Percentiles rank a stretch among this genome's conserved stretches.
Evolutionary conservation across 495 filamentous ascomycete genomes (phyloP).

Genomic region (Penicillium mononematosum): DNA sequence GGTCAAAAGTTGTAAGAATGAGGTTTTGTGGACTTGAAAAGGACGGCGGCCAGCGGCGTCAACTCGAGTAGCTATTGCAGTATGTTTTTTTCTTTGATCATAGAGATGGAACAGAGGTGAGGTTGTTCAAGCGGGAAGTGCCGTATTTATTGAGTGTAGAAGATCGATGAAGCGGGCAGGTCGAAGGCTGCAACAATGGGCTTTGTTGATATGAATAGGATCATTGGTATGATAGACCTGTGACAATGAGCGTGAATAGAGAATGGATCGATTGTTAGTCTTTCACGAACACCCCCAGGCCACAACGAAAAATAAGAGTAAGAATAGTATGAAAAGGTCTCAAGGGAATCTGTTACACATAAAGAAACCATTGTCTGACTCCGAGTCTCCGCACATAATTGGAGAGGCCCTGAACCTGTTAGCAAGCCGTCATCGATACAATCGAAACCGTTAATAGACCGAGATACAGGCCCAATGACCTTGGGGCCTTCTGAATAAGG

Average conservation of each 20-base stretch:
- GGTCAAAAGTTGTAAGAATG: not conserved
- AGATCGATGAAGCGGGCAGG: not conserved
- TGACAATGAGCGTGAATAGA: constrained; percentile 3
- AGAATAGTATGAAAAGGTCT: not conserved
- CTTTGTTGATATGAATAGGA: constrained; percentile 2
- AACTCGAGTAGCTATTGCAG: not conserved
- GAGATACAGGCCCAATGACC: not conserved
- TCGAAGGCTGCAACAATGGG: constrained; percentile 6
- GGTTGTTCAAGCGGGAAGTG: not conserved
- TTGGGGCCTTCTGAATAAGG: constrained; percentile 5
- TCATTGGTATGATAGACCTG: not conserved
- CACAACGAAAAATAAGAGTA: constrained; percentile 9
- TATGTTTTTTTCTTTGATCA: not conserved
- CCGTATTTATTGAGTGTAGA: constrained; percentile 8
- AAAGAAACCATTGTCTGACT: constrained; percentile 9
- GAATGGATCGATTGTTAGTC: constrained; percentile 1
- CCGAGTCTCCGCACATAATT: constrained; percentile 14
- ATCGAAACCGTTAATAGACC: constrained; percentile 15
- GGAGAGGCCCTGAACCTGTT: constrained; percentile 13
- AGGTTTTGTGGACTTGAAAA: not conserved
- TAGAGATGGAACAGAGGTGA: not conserved
- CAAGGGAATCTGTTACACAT: constrained; percentile 21
- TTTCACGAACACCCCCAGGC: constrained; percentile 4
- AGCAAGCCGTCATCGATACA: constrained; percentile 13
- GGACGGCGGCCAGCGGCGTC: constrained; percentile 4